phyloP scores from a whole-genome alignment of 768 basidiomycete genomes.

The Agaricus sinodeliciosus region DNA sequence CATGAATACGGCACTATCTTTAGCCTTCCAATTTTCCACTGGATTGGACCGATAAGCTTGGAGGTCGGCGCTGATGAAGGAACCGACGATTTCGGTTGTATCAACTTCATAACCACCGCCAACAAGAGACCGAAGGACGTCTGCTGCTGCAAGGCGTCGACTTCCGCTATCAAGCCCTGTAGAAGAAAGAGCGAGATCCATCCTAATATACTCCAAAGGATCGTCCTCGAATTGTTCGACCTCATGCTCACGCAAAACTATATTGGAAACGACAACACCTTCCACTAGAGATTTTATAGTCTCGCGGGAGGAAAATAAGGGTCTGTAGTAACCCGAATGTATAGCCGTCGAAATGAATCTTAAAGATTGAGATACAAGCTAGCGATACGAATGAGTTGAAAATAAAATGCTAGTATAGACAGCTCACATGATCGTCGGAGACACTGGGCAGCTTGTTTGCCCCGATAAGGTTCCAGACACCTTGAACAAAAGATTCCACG shows the following conservation, averaged over 20 bases:
- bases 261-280: constrained; percentile 92
- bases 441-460: constrained; percentile 61
- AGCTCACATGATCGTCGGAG: constrained; percentile 65
- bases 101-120: constrained; percentile 73
- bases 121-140: constrained; percentile 91
- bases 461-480: constrained; percentile 87
- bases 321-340: constrained; percentile 76
- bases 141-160: constrained; percentile 87
- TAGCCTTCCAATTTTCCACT: constrained; percentile 73
- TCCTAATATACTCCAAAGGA: constrained; percentile 88
- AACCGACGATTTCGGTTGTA: constrained; percentile 80
- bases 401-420: neutral
- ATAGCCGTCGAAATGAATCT: constrained; percentile 91
- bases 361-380: constrained; percentile 88
- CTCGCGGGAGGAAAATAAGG: constrained; percentile 74
- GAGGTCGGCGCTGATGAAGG: constrained; percentile 78
- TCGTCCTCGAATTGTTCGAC: constrained; percentile 97
- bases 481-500: constrained; percentile 71
- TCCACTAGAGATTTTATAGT: constrained; percentile 80
- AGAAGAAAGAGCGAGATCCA: constrained; percentile 68
- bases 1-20: constrained; percentile 90
- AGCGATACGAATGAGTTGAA: neutral
- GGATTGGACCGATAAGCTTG: constrained; percentile 59
- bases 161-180: constrained; percentile 70
- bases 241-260: constrained; percentile 80